Conservation (phyloP, 495 filamentous ascomycete species). For the Parathielavia hyrcaniae region DNA sequence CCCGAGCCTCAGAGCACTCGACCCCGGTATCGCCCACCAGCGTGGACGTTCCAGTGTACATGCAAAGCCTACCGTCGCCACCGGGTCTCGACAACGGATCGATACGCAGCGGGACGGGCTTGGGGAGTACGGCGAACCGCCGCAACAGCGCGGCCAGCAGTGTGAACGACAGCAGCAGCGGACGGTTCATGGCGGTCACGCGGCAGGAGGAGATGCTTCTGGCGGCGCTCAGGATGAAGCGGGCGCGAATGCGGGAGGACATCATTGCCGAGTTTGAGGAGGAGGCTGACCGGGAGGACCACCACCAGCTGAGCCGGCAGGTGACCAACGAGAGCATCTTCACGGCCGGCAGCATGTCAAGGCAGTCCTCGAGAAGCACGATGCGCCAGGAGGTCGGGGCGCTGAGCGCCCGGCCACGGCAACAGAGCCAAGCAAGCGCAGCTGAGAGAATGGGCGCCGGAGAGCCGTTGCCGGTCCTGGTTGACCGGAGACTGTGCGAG, state of each 20-base stretch:
- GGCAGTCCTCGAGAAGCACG: slow-evolving; percentile 31
- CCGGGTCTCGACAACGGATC: slow-evolving; percentile 22
- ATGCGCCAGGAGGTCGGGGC: slow-evolving; percentile 20
- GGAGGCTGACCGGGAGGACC: slow-evolving; percentile 22
- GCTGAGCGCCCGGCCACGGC: slow-evolving; percentile 23
- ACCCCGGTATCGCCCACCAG: slow-evolving; percentile 45
- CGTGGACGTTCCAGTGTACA: slow-evolving; percentile 35
- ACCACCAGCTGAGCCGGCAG: slow-evolving; percentile 17
- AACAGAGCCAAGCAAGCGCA: slow-evolving; percentile 11
- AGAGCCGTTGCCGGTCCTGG: slow-evolving; percentile 23
- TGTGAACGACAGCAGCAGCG: slow-evolving; percentile 37
- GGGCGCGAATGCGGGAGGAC: slow-evolving; percentile 68
- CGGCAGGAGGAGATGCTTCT: slow-evolving; percentile 78
- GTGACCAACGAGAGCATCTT: slow-evolving; percentile 24
- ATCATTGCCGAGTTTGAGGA: slow-evolving; percentile 55
- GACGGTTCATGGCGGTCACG: slow-evolving; percentile 77
- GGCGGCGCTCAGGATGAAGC: slow-evolving; percentile 71
- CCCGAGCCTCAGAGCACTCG: slow-evolving; percentile 36
- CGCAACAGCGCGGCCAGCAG: slow-evolving; percentile 26
- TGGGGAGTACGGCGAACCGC: slow-evolving; percentile 18
- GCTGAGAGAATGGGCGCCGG: neutral
- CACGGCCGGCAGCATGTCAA: slow-evolving; percentile 24
- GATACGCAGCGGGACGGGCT: slow-evolving; percentile 21
- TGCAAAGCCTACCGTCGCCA: slow-evolving; percentile 27
- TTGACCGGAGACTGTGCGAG: slow-evolving; percentile 22